Evolutionary conservation across 2,329 filamentous ascomycete species (phyloP), one percentile per base, ranked within the genome.

Genomic region (Celoporthe dispersa): DNA sequence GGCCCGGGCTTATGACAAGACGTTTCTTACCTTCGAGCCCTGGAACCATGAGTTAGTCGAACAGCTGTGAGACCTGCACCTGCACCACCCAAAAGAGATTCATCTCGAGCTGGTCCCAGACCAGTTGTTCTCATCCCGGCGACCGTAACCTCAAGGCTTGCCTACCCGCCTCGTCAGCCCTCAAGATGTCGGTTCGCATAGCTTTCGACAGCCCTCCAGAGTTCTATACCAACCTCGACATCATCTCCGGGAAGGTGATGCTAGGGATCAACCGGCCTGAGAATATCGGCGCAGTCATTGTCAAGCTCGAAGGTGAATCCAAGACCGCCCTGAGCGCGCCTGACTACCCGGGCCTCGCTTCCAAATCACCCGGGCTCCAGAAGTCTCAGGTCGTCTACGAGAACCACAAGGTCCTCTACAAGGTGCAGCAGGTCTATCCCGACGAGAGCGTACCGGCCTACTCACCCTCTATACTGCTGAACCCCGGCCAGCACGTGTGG

Each of bases 271-370:
- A 86, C 66, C 91, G 90, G 73, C 82, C 92, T 67, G 92, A 95
- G 78, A 84, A 87, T 68, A 85, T 95, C 64, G 88, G 88, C 64
- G 91, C 89, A 66, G 90, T 96, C 73, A 84, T 93, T 51, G 92
- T 95, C 76, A 96, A 96, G 83, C 87, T 96, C 41, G 93, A 96
- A 78, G 93, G 93, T 74, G 92, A 96, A 81, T 90, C 90, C 63
- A 86, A 86, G 72, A 94, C 92, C 6, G 86, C 91, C 59, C 81
- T 94, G 22, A 78, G 83, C 80, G 78, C 87, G 72, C 81, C 87
- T 28, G 64, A 69, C 33, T 25, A 39, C 5, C 51, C 55, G 75
- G 44, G 44, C 35, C 48, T 11, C 25, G 48, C 22, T 57, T 55
- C 33, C 41, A 62, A 28, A 74, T 77, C 74, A 71, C 82, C 76